These are phyloP conservation scores for Dictyostelium citrinum DNA, from an alignment of 78 protist genomes.

Conservation along the genomic window DNA sequence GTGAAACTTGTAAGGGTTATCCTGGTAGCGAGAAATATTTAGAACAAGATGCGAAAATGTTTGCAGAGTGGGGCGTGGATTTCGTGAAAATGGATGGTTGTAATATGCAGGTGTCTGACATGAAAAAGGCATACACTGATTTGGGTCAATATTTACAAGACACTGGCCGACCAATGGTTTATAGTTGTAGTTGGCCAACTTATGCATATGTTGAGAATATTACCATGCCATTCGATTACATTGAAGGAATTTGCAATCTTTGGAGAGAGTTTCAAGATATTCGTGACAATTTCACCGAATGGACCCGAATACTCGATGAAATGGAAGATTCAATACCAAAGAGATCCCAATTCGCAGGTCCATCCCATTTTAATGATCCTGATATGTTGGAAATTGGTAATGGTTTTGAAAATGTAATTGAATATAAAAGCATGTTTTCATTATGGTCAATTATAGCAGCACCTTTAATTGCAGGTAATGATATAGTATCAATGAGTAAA, in stretches of 20 bases:
- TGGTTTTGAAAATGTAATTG: constrained; percentile 39
- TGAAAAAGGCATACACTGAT: constrained; percentile 35
- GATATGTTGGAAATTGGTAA: constrained; percentile 88
- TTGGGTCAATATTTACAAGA: constrained; percentile 30
- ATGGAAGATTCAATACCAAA: background rate
- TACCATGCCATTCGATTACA: constrained; percentile 21
- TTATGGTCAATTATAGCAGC: constrained; percentile 84
- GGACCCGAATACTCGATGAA: constrained; percentile 31
- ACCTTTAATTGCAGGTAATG: constrained; percentile 85
- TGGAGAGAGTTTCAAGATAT: constrained; percentile 85
- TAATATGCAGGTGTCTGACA: constrained; percentile 9
- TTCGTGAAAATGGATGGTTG: constrained; percentile 76
- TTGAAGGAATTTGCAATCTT: constrained; percentile 63
- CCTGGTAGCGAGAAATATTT: constrained; percentile 79
- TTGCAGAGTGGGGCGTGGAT: constrained; percentile 79
- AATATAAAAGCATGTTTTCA: constrained; percentile 70
- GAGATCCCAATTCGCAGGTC: constrained; percentile 69
- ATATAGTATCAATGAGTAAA: constrained; percentile 42
- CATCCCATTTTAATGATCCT: constrained; percentile 84
- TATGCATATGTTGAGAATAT: constrained; percentile 19
- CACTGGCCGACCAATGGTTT: constrained; percentile 76
- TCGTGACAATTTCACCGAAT: constrained; percentile 7
- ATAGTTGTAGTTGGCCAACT: constrained; percentile 65
- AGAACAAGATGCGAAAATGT: constrained; percentile 60
- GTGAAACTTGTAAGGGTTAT: constrained; percentile 79